Evolutionary conservation across 2,329 filamentous ascomycete species (phyloP).

Genomic region (Aspergillus novofumigatus): DNA sequence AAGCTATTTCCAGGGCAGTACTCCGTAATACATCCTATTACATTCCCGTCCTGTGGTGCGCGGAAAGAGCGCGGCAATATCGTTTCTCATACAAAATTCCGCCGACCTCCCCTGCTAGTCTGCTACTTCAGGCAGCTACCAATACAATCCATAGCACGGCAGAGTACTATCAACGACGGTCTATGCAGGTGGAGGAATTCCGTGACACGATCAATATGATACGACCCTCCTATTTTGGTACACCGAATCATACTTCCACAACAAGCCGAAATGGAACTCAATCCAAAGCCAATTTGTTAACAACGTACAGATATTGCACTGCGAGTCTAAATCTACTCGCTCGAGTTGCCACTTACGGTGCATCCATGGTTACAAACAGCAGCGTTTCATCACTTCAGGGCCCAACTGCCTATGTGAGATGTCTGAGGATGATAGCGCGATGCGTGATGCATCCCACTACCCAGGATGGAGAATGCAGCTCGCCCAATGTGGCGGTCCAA

Average conservation of each 20-base stretch:
- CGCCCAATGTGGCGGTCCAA: slow-evolving; percentile 24
- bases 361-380: neutral
- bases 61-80: neutral
- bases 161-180: neutral
- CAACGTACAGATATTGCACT: neutral
- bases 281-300: neutral
- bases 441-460: neutral
- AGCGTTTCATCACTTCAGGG: neutral
- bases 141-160: neutral
- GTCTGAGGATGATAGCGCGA: neutral
- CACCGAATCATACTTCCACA: neutral
- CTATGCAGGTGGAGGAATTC: neutral
- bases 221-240: neutral
- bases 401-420: neutral
- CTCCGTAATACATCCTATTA: neutral
- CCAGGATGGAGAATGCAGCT: slow-evolving; percentile 13
- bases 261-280: neutral
- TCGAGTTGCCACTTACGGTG: slow-evolving; percentile 11
- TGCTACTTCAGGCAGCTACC: neutral
- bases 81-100: neutral
- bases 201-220: neutral
- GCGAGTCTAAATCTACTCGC: neutral
- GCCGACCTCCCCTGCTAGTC: neutral
- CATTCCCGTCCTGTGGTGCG: neutral
- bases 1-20: neutral